phyloP scores from a whole-genome alignment of 257 asterid species.

The Jacaranda mimosifolia region DNA sequence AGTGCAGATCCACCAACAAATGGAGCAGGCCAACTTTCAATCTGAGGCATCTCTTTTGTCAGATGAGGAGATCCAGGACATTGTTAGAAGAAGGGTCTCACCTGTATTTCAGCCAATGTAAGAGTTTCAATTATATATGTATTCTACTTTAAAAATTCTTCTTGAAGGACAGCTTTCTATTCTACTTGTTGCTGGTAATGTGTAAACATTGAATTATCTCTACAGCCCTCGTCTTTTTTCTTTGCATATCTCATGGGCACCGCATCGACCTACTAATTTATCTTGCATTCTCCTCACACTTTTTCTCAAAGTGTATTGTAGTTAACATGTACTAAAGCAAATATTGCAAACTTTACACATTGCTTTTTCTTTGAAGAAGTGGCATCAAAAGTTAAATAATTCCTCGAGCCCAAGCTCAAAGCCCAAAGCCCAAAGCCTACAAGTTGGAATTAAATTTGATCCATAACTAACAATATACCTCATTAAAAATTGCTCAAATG shows the following conservation, averaged over 20 bases:
- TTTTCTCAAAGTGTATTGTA: too few relatives aligned
- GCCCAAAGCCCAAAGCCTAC: too few relatives aligned
- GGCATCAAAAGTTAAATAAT: too few relatives aligned
- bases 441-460: too few relatives aligned
- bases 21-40: constrained; percentile 78
- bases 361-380: too few relatives aligned
- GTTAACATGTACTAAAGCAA: too few relatives aligned
- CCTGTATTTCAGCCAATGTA: constrained; percentile 68
- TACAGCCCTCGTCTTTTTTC: constrained; percentile 6
- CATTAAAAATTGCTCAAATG: too few relatives aligned
- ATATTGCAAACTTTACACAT: too few relatives aligned
- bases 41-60: constrained; percentile 71
- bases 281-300: too few relatives aligned
- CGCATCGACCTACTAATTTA: not conserved
- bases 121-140: constrained; percentile 15
- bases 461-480: too few relatives aligned
- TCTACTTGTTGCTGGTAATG: constrained; percentile 22
- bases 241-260: not conserved
- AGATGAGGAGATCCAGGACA: constrained; percentile 69
- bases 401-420: too few relatives aligned
- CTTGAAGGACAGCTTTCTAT: not conserved
- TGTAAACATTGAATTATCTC: not conserved
- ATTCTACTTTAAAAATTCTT: not conserved
- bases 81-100: constrained; percentile 68
- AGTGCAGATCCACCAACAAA: constrained; percentile 72